Conservation (phyloP, 2,329 filamentous ascomycete genomes). For the Grosmannia huntii region DNA sequence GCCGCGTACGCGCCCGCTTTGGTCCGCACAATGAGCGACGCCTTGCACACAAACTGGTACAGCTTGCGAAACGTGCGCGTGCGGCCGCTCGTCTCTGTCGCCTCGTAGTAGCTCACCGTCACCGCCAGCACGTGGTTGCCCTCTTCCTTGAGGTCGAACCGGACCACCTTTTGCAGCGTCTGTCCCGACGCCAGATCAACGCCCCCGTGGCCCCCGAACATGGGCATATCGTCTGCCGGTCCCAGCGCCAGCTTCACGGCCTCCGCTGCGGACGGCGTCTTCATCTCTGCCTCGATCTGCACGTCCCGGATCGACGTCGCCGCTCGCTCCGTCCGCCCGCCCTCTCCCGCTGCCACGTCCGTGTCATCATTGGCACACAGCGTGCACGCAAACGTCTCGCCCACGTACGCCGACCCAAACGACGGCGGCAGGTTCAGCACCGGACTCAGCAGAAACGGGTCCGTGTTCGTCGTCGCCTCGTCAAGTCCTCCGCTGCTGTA, state of each 20-base stretch:
- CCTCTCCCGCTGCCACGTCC: constrained; percentile 9
- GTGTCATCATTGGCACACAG: constrained; percentile 88
- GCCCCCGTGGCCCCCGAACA: constrained; percentile 10
- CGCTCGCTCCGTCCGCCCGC: not conserved
- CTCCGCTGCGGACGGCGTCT: constrained; percentile 55
- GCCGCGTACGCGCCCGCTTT: constrained; percentile 52
- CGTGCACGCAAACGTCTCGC: constrained; percentile 88
- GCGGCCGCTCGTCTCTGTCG: constrained; percentile 53
- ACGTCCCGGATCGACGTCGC: constrained; percentile 53
- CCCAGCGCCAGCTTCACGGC: constrained; percentile 46
- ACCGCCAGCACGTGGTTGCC: constrained; percentile 88
- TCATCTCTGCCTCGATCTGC: constrained; percentile 83
- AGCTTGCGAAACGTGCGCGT: constrained; percentile 85
- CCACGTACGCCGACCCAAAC: constrained; percentile 90
- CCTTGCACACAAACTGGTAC: constrained; percentile 92
- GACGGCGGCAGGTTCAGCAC: constrained; percentile 75
- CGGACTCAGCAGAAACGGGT: constrained; percentile 46
- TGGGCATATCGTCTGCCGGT: constrained; percentile 13
- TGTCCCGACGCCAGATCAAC: constrained; percentile 46
- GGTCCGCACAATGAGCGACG: constrained; percentile 78
- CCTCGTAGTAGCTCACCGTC: constrained; percentile 89
- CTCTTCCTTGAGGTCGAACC: constrained; percentile 84
- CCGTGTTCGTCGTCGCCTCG: constrained; percentile 27
- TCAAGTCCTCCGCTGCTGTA: constrained; percentile 30
- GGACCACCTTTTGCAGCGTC: constrained; percentile 69